These are phyloP conservation scores for Aspergillus thermomutatus DNA, from an alignment of 2,329 filamentous ascomycete genomes.

Conservation along the genomic window DNA sequence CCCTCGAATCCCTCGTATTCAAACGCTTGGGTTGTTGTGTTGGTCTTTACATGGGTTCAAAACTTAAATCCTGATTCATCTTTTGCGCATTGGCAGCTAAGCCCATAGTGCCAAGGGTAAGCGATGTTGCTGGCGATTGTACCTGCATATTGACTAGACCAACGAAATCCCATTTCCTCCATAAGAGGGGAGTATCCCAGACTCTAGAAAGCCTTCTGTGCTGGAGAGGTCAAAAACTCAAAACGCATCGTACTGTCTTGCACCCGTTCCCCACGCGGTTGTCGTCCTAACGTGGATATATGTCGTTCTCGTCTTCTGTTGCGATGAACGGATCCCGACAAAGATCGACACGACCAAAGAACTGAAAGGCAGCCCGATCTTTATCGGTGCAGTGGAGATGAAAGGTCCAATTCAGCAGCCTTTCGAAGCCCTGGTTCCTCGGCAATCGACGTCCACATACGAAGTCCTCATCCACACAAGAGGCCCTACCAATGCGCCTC, in stretches of 20 bases:
- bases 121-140: not conserved
- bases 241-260: not conserved
- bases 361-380: not conserved
- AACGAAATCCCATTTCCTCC: not conserved
- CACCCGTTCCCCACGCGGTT: not conserved
- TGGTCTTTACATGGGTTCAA: not conserved
- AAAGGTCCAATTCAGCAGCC: not conserved
- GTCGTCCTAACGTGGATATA: not conserved
- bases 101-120: not conserved
- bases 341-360: not conserved
- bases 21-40: not conserved
- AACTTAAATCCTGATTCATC: not conserved
- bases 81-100: not conserved
- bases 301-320: not conserved
- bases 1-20: not conserved
- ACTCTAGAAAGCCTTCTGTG: not conserved
- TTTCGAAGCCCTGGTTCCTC: not conserved
- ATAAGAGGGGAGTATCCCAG: not conserved
- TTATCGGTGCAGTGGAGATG: not conserved
- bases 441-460: not conserved
- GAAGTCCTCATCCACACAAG: not conserved
- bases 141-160: not conserved
- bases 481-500: constrained; percentile 8
- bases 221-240: no score
- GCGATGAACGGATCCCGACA: not conserved